Evolutionary conservation across 306 rosid genomes (phyloP), one percentile per base, ranked within the genome.

Genomic region (Quercus berberidifolia): DNA sequence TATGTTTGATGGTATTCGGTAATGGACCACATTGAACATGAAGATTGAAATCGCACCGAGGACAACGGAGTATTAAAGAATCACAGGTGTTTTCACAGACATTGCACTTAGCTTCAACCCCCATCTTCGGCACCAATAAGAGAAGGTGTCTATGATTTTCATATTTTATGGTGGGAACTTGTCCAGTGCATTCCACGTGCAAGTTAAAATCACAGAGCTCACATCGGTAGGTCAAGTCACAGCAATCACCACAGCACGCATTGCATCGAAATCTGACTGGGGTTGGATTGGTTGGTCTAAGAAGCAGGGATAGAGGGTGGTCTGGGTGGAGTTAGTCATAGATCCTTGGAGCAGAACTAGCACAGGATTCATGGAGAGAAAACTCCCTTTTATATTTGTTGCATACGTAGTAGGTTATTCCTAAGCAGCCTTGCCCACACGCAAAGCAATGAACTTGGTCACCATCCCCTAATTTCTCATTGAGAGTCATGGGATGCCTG

Each of bases 21-120:
- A 64, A 31, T 5, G 67, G 78, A 63, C 78, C 74, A 63, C 83
- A 80, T 8, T 6, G 19, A 17, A 74, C 2, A 58, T 80, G 75
- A 18, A 80, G 18, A 18, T 56, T 41, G 64, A 74, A 80, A 65
- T 56, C 7, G 14, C 83, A 74, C 1, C 19, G 30, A 62, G 9
- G 51, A 4, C 79, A 74, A 15, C 60, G 15, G 4, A 74, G 6
- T 5, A 23, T 0, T 11, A 1, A 56, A 19, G 62, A 23, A 10
- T 14, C 19, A 26, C 20, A 20, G 21, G 9, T 0, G 3, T 0
- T 6, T 2, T 56, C 41, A 1, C 59, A 69, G 43, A 43, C 41
- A 4, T 72, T 49, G 54, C 78, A 62, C 0, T 3, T 13, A 2
- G 0, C 67, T 35, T 19, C 19, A 17, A 1, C 4, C 18, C 17